These are phyloP conservation scores for Luvunga scandens DNA, from an alignment of 345 rosid species.

Conservation along the genomic window DNA sequence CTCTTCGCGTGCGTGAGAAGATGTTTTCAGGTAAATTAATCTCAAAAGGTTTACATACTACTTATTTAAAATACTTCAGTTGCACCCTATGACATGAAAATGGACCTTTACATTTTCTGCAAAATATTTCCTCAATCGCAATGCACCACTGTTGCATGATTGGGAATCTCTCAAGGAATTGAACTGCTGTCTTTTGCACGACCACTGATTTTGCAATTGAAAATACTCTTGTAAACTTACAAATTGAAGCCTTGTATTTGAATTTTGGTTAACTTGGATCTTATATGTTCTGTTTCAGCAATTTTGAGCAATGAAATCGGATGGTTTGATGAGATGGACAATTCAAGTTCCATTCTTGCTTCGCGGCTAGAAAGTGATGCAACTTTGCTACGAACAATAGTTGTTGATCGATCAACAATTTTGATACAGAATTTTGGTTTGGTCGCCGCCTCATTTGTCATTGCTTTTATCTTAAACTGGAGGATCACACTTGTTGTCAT, in stretches of 20 bases:
- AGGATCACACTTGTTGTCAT: conserved; percentile 85
- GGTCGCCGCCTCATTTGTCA: conserved; percentile 64
- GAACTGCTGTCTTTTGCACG: background rate
- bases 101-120: background rate
- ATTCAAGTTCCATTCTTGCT: conserved; percentile 81
- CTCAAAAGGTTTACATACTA: background rate
- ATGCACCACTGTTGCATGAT: background rate
- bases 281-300: conserved; percentile 39
- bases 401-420: conserved; percentile 79
- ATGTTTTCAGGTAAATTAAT: conserved; percentile 65
- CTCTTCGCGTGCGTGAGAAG: conserved; percentile 80
- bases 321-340: conserved; percentile 86
- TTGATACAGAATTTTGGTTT: conserved; percentile 81
- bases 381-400: conserved; percentile 64
- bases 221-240: background rate
- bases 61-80: background rate
- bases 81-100: background rate
- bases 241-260: background rate
- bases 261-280: background rate
- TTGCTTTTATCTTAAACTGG: conserved; percentile 91
- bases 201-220: background rate
- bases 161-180: background rate
- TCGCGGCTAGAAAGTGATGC: conserved; percentile 86
- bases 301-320: conserved; percentile 88
- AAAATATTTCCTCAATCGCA: background rate